A percentile compares a stretch with the other conserved stretches of the same genome.
Conservation (phyloP, 768 basidiomycete species). For the Chalciporus piperatus region DNA sequence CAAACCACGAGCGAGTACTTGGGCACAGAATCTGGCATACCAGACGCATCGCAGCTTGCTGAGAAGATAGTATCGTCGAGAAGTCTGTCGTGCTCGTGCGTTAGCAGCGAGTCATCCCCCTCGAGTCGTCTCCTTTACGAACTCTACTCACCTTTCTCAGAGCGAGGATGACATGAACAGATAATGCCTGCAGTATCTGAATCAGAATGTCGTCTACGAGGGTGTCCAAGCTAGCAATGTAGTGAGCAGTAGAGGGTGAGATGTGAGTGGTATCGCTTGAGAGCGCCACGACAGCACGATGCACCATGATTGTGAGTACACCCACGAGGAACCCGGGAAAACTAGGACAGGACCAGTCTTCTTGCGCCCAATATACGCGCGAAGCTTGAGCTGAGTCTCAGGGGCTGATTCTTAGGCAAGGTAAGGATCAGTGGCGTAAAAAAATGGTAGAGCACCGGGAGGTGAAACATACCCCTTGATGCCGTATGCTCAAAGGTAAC, state of each 20-base stretch:
- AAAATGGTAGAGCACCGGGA: not conserved
- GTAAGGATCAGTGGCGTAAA: not conserved
- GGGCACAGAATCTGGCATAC: slow-evolving; percentile 19
- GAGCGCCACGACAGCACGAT: slow-evolving; percentile 4
- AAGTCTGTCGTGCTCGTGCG: slow-evolving; percentile 16
- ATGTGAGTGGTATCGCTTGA: not conserved
- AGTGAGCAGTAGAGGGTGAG: not conserved
- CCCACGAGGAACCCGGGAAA: not conserved
- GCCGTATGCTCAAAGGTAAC: not conserved
- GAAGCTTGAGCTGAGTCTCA: not conserved
- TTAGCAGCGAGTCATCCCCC: not conserved
- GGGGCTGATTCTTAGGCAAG: not conserved
- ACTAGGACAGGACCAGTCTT: not conserved
- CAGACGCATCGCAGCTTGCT: slow-evolving; percentile 25
- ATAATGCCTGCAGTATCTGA: slow-evolving; percentile 12
- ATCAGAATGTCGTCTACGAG: slow-evolving; percentile 29
- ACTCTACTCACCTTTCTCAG: slow-evolving; percentile 21
- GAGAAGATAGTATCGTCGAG: slow-evolving; percentile 26
- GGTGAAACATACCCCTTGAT: not conserved
- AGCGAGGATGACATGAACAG: slow-evolving; percentile 18
- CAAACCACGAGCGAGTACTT: slow-evolving; percentile 21
- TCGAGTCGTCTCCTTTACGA: not conserved
- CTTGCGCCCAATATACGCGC: slow-evolving; percentile 2
- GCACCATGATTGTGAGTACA: not conserved
- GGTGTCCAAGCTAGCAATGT: slow-evolving; percentile 17